Evolutionary conservation across 352 stramenopile species (phyloP).

Genomic region (Globisporangium rhizosaccharum): DNA sequence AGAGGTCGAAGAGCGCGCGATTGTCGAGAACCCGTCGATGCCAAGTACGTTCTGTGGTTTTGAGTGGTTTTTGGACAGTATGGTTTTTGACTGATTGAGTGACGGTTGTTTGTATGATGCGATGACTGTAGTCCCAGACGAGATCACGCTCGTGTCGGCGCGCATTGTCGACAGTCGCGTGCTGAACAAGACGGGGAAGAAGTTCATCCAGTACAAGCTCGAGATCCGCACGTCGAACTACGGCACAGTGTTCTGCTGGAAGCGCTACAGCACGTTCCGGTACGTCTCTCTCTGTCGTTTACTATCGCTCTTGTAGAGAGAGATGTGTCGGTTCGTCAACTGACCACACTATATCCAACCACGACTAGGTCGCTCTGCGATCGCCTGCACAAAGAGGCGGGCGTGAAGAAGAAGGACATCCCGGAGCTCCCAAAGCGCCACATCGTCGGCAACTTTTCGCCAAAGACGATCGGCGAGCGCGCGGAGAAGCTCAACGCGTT

Average conservation of each 20-base stretch:
- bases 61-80: neutral
- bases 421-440: conserved; percentile 80
- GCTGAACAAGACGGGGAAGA: conserved; percentile 78
- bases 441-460: conserved; percentile 79
- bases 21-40: conserved; percentile 73
- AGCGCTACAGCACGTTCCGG: conserved; percentile 87
- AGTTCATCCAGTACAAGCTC: conserved; percentile 89
- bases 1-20: conserved; percentile 72
- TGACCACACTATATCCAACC: too few relatives aligned
- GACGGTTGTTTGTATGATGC: conserved; percentile 3
- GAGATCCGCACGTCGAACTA: conserved; percentile 87
- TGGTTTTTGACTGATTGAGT: conserved; percentile 12
- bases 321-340: neutral
- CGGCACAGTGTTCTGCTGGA: conserved; percentile 85
- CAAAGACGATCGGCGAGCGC: conserved; percentile 75
- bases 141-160: conserved; percentile 75
- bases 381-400: conserved; percentile 80
- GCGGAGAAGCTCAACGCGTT: conserved; percentile 86
- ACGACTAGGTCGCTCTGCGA: conserved; percentile 63
- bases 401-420: conserved; percentile 80
- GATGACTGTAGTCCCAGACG: conserved; percentile 53
- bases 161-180: conserved; percentile 83
- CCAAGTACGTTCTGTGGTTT: conserved; percentile 48
- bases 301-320: neutral
- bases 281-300: conserved; percentile 21